phyloP scores from a whole-genome alignment of 192 early-diverging fungal species.

The Chytriomyces hyalinus region DNA sequence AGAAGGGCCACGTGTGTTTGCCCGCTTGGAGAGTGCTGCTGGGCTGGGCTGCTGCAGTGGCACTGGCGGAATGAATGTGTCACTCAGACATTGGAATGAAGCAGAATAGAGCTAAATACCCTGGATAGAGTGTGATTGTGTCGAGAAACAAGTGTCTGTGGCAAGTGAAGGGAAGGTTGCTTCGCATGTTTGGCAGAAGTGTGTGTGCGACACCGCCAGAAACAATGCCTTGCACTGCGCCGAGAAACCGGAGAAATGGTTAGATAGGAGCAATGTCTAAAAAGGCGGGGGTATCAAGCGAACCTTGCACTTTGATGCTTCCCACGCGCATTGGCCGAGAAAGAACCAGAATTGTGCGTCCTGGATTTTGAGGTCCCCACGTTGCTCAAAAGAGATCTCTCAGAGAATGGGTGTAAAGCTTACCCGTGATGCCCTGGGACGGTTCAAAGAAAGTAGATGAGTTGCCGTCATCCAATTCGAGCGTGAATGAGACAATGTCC shows the following conservation, averaged over 20 bases:
- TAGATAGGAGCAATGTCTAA: too few species aligned
- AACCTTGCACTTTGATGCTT: slow-evolving; percentile 23
- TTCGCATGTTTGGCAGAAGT: neutral
- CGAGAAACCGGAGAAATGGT: too few species aligned
- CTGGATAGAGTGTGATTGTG: slow-evolving; percentile 30
- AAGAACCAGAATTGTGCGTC: slow-evolving; percentile 23
- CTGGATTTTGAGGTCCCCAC: slow-evolving; percentile 1
- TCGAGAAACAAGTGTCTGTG: slow-evolving; percentile 30
- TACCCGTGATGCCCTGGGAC: slow-evolving; percentile 26
- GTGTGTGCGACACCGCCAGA: slow-evolving; percentile 24
- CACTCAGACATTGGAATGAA: neutral
- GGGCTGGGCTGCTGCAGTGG: neutral
- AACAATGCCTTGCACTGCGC: slow-evolving; percentile 27
- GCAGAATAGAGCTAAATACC: neutral
- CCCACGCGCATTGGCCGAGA: neutral
- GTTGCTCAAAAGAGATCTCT: neutral
- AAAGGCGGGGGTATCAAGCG: too few species aligned
- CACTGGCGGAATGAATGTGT: neutral
- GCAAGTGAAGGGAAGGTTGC: slow-evolving; percentile 2
- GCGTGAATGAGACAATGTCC: slow-evolving; percentile 19
- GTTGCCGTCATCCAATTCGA: slow-evolving; percentile 27
- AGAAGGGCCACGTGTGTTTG: slow-evolving; percentile 38
- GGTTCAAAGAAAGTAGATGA: slow-evolving; percentile 36
- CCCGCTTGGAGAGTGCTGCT: slow-evolving; percentile 11
- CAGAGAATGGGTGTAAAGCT: neutral